Evolutionary conservation across 257 asterid genomes (phyloP).

Genomic region (Solanum paucissectum): DNA sequence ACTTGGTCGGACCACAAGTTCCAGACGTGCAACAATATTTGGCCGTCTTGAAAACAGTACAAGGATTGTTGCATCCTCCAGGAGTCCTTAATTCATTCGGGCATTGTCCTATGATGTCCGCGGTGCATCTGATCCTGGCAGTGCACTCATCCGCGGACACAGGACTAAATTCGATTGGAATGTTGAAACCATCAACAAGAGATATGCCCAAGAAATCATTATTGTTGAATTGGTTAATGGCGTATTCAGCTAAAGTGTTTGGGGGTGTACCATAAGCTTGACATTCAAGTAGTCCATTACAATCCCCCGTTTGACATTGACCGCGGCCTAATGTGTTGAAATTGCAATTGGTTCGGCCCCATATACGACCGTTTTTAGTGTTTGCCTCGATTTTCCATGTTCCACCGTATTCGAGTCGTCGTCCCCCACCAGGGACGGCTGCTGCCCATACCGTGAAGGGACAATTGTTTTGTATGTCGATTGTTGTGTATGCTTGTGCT

Average conservation of each 20-base stretch:
- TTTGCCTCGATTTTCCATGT: no score
- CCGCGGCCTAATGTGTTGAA: conserved; percentile 36
- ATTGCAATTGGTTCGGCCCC: conserved; percentile 64
- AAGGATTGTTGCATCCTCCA: no score
- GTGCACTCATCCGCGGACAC: conserved; percentile 6
- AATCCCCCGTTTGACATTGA: conserved; percentile 44
- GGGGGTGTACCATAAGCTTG: conserved; percentile 16
- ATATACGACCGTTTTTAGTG: neutral
- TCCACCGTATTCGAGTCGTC: no score
- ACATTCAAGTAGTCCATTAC: conserved; percentile 24
- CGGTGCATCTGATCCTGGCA: neutral
- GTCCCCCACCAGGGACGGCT: no score
- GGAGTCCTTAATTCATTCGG: no score
- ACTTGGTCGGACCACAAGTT: no score
- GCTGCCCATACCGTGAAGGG: no score
- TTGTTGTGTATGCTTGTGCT: no score
- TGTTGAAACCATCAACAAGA: conserved; percentile 31
- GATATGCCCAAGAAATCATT: conserved; percentile 2
- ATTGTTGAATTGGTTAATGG: conserved; percentile 14
- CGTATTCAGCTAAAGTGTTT: conserved; percentile 29
- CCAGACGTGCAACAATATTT: no score
- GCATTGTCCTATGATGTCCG: neutral
- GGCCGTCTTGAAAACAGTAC: no score
- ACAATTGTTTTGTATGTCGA: no score
- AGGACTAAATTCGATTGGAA: conserved; percentile 30